Base-by-base conservation (phyloP, 192 early-diverging fungal species). In the Physocladia obscura region DNA sequence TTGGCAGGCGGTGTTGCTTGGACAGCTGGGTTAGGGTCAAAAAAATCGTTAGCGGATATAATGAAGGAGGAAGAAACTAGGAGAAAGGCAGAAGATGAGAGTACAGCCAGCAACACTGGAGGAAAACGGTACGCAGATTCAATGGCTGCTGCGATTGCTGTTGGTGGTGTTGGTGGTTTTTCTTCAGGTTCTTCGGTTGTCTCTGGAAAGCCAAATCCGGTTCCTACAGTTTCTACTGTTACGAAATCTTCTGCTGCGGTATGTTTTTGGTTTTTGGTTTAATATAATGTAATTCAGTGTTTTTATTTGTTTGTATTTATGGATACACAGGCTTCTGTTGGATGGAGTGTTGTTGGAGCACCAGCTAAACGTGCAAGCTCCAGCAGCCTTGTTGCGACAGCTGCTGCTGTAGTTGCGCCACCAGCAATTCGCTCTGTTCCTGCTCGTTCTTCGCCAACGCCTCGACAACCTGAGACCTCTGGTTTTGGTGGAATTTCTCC, bases 21-120 rank as follows among this genome's bases (percentile, higher is more conserved):
- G 73, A 39, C 49, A 15, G 69, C 71, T 26, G 73, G 76, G 6
- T 30, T 52, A 49, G 49, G 37, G 1, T 49, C 48, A 4, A 70
- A 76, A 67, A 73, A 69, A 47, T 72, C 74, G 11, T 58, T 85
- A 2, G 73, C 77, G 3, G 74, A 81, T 44, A 85, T 85, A 37
- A 85, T 85, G 78, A 60, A 74, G 49, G 83, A 85, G 38, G 83
- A 85, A 56, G 76, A 76, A 50, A 64, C 48, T 38, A 61, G 69
- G 21, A 71, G 80, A 57, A 64, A 70, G 32, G 55, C 38, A 69
- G 71, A 76, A 26, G 73, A 69, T n/a, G 71, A 59, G 40, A 49
- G 51, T n/a, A 50, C 56, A 8, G 74, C 60, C 3, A n/a, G 17
- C 21, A 29, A 11, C 30, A 56, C n/a, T 29, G 70, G 60, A 13